Evolutionary conservation across 345 rosid species (phyloP), one percentile per base, ranked within the genome.

Genomic region (Rhizophora apiculata): DNA sequence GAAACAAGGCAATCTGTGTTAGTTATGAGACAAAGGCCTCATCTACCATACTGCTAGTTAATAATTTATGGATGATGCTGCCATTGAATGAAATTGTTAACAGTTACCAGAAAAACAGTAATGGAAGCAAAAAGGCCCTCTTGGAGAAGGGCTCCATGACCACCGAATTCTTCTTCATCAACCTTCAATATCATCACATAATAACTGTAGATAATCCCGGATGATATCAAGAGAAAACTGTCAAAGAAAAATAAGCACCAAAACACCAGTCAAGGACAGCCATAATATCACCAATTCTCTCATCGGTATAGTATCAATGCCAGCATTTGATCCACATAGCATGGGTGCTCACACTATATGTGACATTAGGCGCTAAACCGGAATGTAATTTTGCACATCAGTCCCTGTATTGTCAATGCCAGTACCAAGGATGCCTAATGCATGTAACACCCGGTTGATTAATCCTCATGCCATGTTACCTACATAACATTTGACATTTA

Each of bases 111-210:
- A 75, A 92, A 95, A 66, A 94, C 90, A 66, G 96, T 89, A 60
- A 89, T 56, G 0, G 98, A 94, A 0, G 97, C 98, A 70, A 88
- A 90, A 62, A 95, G 88, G 20, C 99, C 98, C 79, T 95, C 94
- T 80, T 92, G 99, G 70, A 94, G 97, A 53, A 94, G 92, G 24
- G 91, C 83, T 72, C 87, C 91, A 53, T 95, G 99, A 61, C 99
- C 98, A 9, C 99, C 99, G 65, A 82, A 90, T 29, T 92, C 96
- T 80, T 92, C 98, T 83, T 95, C 99, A 43, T 90, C 98, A 24
- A 95, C 63, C 87, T 90, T 92, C 67, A 92, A 81, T 68, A 92
- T 78, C 89, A 92, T 73, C 5, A 88, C 88, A 61, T 95, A 95
- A 80, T 90, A 92, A 11, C 92, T 87, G 54, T 95, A 92, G 54